phyloP scores from a whole-genome alignment of 768 basidiomycete genomes.

The Chalciporus pseudorubinellus region DNA sequence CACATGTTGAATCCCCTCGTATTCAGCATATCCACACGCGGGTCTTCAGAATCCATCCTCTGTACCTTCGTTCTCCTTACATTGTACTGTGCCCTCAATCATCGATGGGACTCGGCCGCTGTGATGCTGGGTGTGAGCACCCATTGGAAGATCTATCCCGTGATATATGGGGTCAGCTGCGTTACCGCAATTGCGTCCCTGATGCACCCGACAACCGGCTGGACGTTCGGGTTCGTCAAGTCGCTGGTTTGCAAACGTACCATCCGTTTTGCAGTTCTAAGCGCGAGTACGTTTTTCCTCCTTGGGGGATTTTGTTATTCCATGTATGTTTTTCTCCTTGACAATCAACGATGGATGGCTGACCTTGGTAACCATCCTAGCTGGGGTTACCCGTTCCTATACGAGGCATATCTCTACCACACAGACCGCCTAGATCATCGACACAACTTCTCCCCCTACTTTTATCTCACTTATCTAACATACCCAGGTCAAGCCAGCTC shows the following conservation, averaged over 20 bases:
- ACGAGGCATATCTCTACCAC: constrained; percentile 93
- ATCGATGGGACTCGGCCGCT: constrained; percentile 64
- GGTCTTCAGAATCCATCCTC: constrained; percentile 90
- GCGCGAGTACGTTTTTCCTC: constrained; percentile 61
- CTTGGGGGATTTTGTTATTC: constrained; percentile 68
- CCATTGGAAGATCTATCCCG: constrained; percentile 97
- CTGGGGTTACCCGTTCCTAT: constrained; percentile 91
- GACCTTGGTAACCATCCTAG: constrained; percentile 39
- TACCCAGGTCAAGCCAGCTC: constrained; percentile 47
- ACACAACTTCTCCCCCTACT: constrained; percentile 98
- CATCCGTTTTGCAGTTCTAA: constrained; percentile 65
- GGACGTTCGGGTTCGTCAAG: constrained; percentile 30
- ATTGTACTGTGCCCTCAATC: constrained; percentile 56
- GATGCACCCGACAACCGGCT: constrained; percentile 15
- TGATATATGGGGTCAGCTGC: constrained; percentile 84
- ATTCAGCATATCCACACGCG: constrained; percentile 94
- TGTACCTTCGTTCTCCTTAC: constrained; percentile 74
- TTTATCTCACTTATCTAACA: constrained; percentile 90
- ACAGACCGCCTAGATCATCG: constrained; percentile 89
- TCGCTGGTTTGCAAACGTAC: constrained; percentile 49
- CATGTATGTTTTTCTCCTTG: constrained; percentile 52
- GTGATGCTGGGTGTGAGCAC: constrained; percentile 76
- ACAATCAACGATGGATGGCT: not conserved
- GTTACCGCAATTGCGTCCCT: constrained; percentile 35
- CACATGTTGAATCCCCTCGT: constrained; percentile 94